Evolutionary conservation across 768 basidiomycete genomes (phyloP).

Genomic region (Exidia glandulosa): DNA sequence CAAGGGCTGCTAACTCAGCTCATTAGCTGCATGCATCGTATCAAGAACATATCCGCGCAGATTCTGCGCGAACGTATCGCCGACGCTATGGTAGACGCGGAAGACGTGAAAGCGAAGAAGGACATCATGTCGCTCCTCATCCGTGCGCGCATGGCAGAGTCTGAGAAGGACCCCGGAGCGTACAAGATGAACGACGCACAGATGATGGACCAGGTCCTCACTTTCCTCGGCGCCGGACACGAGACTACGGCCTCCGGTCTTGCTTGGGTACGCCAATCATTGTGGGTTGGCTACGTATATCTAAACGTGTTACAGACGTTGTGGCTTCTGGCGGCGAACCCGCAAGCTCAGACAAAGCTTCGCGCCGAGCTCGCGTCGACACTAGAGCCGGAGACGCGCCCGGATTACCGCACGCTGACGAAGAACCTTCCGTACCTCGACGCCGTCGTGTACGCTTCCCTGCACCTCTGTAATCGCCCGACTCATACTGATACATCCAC

Average conservation of each 20-base stretch:
- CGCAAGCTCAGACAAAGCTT: conserved; percentile 35
- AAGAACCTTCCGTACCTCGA: conserved; percentile 7
- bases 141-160: conserved; percentile 29
- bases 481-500: background rate
- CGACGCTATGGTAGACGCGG: conserved; percentile 20
- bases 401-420: conserved; percentile 8
- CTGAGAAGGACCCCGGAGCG: background rate
- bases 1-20: conserved; percentile 14
- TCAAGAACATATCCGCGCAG: conserved; percentile 26
- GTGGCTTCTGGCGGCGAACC: conserved; percentile 43
- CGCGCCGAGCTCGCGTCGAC: conserved; percentile 41
- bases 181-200: conserved; percentile 36
- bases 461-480: background rate
- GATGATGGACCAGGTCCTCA: conserved; percentile 44
- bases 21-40: conserved; percentile 30
- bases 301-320: conserved; percentile 26
- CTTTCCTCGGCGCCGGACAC: conserved; percentile 36
- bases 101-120: conserved; percentile 31
- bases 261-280: conserved; percentile 29
- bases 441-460: conserved; percentile 10
- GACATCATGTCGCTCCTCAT: conserved; percentile 46
- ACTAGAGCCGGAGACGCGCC: conserved; percentile 10
- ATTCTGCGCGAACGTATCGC: conserved; percentile 33
- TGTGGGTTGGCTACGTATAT: background rate
- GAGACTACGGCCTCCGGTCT: conserved; percentile 36